These are phyloP conservation scores for Pythium brachiatum DNA, from an alignment of 352 stramenopile species.

Conservation along the genomic window DNA sequence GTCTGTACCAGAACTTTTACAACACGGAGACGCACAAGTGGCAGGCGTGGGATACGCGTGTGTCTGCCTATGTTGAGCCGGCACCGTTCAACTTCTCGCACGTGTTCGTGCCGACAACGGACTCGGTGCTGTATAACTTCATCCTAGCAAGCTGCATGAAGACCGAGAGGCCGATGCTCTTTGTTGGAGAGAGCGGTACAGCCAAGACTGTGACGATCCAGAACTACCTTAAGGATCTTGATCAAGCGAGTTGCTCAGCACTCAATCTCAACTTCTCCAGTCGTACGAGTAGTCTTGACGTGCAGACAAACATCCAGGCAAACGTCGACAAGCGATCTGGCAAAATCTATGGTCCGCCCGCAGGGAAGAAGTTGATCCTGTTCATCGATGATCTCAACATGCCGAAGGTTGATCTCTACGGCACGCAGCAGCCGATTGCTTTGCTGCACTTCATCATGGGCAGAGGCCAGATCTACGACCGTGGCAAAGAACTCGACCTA, in stretches of 20 bases:
- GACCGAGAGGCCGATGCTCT: slow-evolving; percentile 88
- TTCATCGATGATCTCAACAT: slow-evolving; percentile 98
- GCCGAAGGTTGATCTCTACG: slow-evolving; percentile 95
- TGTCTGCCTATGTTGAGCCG: slow-evolving; percentile 90
- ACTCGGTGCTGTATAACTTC: slow-evolving; percentile 93
- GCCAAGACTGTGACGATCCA: slow-evolving; percentile 96
- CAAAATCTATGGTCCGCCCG: slow-evolving; percentile 92
- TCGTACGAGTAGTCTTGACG: slow-evolving; percentile 90
- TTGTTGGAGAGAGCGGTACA: slow-evolving; percentile 93
- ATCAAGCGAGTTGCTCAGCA: slow-evolving; percentile 58
- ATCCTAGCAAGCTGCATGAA: slow-evolving; percentile 87
- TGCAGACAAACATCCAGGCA: slow-evolving; percentile 93
- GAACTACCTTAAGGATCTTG: slow-evolving; percentile 89
- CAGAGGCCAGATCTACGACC: slow-evolving; percentile 91
- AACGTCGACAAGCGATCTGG: slow-evolving; percentile 96
- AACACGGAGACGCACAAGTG: slow-evolving; percentile 88
- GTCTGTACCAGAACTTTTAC: slow-evolving; percentile 90
- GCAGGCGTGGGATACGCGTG: slow-evolving; percentile 85
- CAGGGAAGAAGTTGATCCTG: slow-evolving; percentile 92
- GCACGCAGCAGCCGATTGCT: slow-evolving; percentile 95
- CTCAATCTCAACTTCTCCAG: slow-evolving; percentile 94
- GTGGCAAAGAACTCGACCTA: slow-evolving; percentile 93
- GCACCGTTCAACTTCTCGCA: slow-evolving; percentile 93
- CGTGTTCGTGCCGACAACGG: slow-evolving; percentile 95
- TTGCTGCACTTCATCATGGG: slow-evolving; percentile 94